Evolutionary conservation across 1,139 yeast species (phyloP), one percentile per base, ranked within the genome.

Genomic region (Candida smagusa): DNA sequence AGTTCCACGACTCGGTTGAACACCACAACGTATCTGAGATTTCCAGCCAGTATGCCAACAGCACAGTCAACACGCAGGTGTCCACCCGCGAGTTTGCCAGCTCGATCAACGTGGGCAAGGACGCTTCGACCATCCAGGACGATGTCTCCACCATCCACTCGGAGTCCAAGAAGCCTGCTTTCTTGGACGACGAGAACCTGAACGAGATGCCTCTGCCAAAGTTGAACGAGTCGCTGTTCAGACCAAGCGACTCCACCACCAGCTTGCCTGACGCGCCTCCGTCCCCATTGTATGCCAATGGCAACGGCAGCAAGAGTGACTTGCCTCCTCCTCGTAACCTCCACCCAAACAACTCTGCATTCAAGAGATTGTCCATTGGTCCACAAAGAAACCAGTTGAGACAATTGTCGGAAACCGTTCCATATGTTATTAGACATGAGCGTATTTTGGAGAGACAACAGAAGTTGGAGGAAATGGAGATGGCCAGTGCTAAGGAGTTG

Each of bases 391-490:
- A 72, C 49, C 86, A 83, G 59, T 67, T 84, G 48, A 74, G 94
- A 56, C 84, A 81, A 56, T 79, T 84, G 39, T 81, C 89, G 27
- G 92, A 84, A 54, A 84, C 92, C 2, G 87, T 84, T 23, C 94
- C 94, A 25, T 84, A 84, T 49, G 84, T 84, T 27, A 66, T 84
- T 46, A 76, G 86, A 55, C 92, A 84, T 56, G 92, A 84, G 57
- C 73, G 85, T 44, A 74, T 84, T 39, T 64, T 81, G 48, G 84
- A 84, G 41, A 81, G 86, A 58, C 90, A 84, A 54, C 86, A 81
- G 42, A 84, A 82, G 60, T 65, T 84, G 43, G 90, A 84, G 54
- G 88, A 84, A 52, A 64, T 84, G 64, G 94, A 84, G 56, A 81
- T 82, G 58, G 83, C 82, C 43, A 78, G 86, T 45, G 92, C 92